Conservation (phyloP, 2,329 filamentous ascomycete genomes). For the Xylariaceae sp. region DNA sequence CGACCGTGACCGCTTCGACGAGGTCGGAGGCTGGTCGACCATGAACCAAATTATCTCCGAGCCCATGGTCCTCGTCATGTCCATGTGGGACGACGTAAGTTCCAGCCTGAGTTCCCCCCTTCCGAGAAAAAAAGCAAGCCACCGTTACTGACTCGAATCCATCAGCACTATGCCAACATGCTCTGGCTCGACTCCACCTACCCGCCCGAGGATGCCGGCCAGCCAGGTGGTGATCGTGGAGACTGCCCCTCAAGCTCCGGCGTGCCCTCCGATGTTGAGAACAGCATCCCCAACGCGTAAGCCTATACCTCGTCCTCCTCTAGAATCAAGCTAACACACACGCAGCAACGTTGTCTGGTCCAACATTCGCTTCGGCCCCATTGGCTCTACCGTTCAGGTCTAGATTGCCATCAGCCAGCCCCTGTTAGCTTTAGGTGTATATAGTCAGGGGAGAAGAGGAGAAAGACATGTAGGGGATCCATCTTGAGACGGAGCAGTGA, state of each 20-base stretch:
- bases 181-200: slow-evolving; percentile 59
- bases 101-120: not conserved
- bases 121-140: not conserved
- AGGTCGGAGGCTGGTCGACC: slow-evolving; percentile 49
- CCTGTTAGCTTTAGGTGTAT: slow-evolving; percentile 10
- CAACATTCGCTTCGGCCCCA: slow-evolving; percentile 48
- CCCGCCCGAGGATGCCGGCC: slow-evolving; percentile 39
- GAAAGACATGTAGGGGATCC: too few relatives aligned
- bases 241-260: slow-evolving; percentile 45
- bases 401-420: slow-evolving; percentile 16
- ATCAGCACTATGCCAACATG: slow-evolving; percentile 31
- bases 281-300: slow-evolving; percentile 36
- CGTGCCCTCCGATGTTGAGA: slow-evolving; percentile 44
- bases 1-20: slow-evolving; percentile 48
- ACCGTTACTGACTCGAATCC: slow-evolving; percentile 49
- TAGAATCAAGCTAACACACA: slow-evolving; percentile 3
- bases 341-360: slow-evolving; percentile 43
- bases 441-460: slow-evolving; percentile 10
- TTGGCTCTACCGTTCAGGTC: slow-evolving; percentile 42
- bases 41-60: slow-evolving; percentile 50
- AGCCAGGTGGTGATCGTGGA: slow-evolving; percentile 46
- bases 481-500: not conserved
- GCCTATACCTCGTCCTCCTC: slow-evolving; percentile 1
- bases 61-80: slow-evolving; percentile 61
- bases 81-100: slow-evolving; percentile 53